Percentiles rank a stretch among this genome's conserved stretches.
phyloP scores from a whole-genome alignment of 306 rosid genomes.

The Ammopiptanthus mongolicus region DNA sequence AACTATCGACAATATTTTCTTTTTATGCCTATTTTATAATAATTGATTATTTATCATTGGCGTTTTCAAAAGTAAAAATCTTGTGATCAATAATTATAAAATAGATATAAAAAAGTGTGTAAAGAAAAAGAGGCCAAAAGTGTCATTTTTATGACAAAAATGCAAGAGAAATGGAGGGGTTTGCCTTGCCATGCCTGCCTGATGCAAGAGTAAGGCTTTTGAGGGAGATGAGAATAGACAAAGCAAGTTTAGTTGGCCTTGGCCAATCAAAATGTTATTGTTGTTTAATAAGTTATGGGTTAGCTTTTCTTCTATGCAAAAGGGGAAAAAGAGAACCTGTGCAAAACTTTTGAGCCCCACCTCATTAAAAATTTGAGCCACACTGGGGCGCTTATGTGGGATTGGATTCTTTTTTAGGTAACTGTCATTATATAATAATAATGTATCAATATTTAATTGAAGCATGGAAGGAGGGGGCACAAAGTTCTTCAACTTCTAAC shows the following conservation, averaged over 20 bases:
- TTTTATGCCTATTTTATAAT: too few species aligned
- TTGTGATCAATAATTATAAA: too few species aligned
- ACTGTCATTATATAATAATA: background rate
- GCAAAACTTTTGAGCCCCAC: background rate
- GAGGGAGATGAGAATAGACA: background rate
- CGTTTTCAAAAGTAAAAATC: too few species aligned
- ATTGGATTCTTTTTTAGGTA: slow-evolving; percentile 26
- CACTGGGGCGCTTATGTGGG: background rate
- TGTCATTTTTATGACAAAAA: background rate
- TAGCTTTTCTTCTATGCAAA: background rate
- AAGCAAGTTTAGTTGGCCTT: background rate
- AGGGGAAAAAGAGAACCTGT: background rate
- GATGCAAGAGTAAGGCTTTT: background rate
- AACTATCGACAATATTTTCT: too few species aligned
- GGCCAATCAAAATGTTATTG: background rate
- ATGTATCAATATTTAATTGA: background rate
- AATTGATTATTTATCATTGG: too few species aligned
- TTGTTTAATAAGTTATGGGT: too few species aligned
- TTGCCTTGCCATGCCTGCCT: background rate
- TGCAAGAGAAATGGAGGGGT: background rate
- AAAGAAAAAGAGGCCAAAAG: too few species aligned
- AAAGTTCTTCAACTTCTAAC: slow-evolving; percentile 2
- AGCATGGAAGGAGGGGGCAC: background rate
- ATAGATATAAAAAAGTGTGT: too few species aligned
- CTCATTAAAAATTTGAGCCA: background rate